phyloP scores from a whole-genome alignment of 345 rosid genomes.

The Ceriops tagal region DNA sequence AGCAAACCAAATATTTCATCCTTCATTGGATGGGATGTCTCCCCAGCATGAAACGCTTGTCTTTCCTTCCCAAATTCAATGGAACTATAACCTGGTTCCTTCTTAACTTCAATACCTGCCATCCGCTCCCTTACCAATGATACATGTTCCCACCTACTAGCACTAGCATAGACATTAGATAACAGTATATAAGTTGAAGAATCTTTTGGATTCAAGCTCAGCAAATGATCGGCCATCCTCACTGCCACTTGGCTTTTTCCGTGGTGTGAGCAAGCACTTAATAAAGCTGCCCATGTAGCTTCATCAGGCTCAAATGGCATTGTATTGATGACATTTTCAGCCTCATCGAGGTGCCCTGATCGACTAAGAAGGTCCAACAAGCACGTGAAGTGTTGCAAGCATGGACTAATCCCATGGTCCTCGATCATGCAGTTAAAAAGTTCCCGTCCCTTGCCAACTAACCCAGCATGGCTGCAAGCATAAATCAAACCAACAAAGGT shows the following conservation, averaged over 20 bases:
- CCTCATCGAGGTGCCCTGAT: slow-evolving; percentile 69
- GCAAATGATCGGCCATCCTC: slow-evolving; percentile 50
- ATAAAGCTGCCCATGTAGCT: slow-evolving; percentile 78
- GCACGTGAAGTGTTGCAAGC: slow-evolving; percentile 73
- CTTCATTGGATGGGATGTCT: slow-evolving; percentile 49
- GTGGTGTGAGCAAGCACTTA: slow-evolving; percentile 67
- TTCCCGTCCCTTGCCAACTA: slow-evolving; percentile 55
- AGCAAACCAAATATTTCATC: slow-evolving; percentile 49
- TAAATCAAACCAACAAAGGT: slow-evolving; percentile 73
- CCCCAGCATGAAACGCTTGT: slow-evolving; percentile 64
- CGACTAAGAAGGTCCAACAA: slow-evolving; percentile 75
- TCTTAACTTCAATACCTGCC: slow-evolving; percentile 44
- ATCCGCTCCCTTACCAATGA: slow-evolving; percentile 57
- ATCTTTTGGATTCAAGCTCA: slow-evolving; percentile 47
- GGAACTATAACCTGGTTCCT: slow-evolving; percentile 67
- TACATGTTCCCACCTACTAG: slow-evolving; percentile 52
- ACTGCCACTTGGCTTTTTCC: slow-evolving; percentile 46
- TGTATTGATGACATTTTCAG: slow-evolving; percentile 47
- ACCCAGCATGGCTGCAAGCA: slow-evolving; percentile 79
- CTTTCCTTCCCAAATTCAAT: slow-evolving; percentile 48
- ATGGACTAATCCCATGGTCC: slow-evolving; percentile 51
- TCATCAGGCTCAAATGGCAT: slow-evolving; percentile 81
- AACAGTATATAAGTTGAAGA: slow-evolving; percentile 66
- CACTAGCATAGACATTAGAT: slow-evolving; percentile 59
- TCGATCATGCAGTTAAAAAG: slow-evolving; percentile 57